Evolutionary conservation across 2,329 filamentous ascomycete genomes (phyloP).

Genomic region (Westerdykella aurantiaca): DNA sequence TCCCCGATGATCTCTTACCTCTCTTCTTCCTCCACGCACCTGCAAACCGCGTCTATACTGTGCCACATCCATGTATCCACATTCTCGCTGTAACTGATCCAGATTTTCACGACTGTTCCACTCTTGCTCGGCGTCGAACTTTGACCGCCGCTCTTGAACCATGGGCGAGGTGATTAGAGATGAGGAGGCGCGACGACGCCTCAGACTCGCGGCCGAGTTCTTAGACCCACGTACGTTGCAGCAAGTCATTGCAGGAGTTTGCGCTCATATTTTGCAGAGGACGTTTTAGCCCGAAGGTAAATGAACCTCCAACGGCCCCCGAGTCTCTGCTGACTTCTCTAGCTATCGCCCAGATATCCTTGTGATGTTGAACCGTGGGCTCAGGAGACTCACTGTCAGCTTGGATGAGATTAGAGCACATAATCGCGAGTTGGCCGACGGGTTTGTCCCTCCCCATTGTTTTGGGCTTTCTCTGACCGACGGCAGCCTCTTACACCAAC

Average conservation of each 20-base stretch:
- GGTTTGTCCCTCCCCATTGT: slow-evolving; percentile 33
- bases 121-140: too few species aligned
- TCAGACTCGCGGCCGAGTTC: slow-evolving; percentile 85
- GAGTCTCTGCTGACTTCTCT: slow-evolving; percentile 36
- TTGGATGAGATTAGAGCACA: slow-evolving; percentile 90
- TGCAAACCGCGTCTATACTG: not conserved
- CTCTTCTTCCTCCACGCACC: not conserved
- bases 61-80: too few species aligned
- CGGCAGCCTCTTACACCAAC: slow-evolving; percentile 67
- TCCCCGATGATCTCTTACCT: not conserved
- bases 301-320: not conserved
- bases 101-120: too few species aligned
- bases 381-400: slow-evolving; percentile 53
- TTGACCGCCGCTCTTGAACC: not conserved
- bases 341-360: slow-evolving; percentile 91
- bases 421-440: slow-evolving; percentile 72
- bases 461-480: slow-evolving; percentile 1
- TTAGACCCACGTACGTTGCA: slow-evolving; percentile 74
- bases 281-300: slow-evolving; percentile 52
- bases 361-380: slow-evolving; percentile 60
- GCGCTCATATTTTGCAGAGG: slow-evolving; percentile 41
- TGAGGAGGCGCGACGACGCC: slow-evolving; percentile 75
- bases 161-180: slow-evolving; percentile 56
- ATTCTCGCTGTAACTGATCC: too few species aligned
- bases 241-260: not conserved